Base-by-base conservation (phyloP, 129 eudicot genomes). In the Flaveria brownii region DNA sequence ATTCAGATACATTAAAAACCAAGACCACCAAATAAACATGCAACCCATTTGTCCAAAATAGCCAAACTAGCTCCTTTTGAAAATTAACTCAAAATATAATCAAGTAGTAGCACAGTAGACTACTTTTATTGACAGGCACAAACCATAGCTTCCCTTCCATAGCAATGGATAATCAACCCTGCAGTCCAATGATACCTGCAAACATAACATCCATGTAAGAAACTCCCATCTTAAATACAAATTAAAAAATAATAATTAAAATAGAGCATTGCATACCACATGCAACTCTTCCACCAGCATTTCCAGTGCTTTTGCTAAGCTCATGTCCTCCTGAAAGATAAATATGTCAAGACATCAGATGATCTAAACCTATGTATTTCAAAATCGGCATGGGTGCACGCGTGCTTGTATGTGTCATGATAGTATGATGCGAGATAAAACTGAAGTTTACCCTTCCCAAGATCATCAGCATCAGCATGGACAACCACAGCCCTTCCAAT, bases 401-500 rank as follows among this genome's bases (percentile, higher is more conserved):
- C 1, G 9, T 52, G 60, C 11, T 4, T 25, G 9, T 12, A 22
- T 14, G 54, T 52, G 42, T 12, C 36, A 30, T 30, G 36, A 30
- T 30, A 30, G 57, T 18, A 64, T 18, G 64, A 39, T 65, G 50
- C 11, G 8, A 55, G 9, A 43, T 25, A 39, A 56, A 71, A 66
- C 17, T 63, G 36, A 68, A 39, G 64, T 82, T 39, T 73, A 94
- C 98, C 97, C 86, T 84, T 91, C 85, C 98, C 98, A 74, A 94
- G 91, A 83, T 94, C 97, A 91, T 94, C 98, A 70, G 98, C 85
- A 41, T 94, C 98, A 75, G 85, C 98, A 87, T 94, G 98, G 73
- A 94, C 97, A 68, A 94, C 98, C 17, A 94, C 97, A 25, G 98
- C 98, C 85, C 98, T 88, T 81, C 98, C 98, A 75, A 91, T 78